Evolutionary conservation across 805 yeast genomes (phyloP), one percentile per base, ranked within the genome.

Genomic region (Pichia nanzhaoensis): DNA sequence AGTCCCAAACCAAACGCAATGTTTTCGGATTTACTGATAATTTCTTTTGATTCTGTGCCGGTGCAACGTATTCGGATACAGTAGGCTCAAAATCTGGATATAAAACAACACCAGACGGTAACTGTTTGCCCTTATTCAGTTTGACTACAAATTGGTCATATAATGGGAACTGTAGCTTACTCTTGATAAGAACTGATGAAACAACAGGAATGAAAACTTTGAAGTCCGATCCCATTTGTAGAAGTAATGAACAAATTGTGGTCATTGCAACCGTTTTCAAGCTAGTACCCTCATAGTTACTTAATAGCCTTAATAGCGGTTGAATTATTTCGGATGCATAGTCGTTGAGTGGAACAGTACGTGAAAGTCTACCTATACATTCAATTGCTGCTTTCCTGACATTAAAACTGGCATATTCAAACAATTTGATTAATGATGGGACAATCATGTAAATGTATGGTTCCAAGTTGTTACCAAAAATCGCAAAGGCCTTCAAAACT

Each of bases 311-410:
- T 7, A 90, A 65, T 12, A 93, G 63, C 1, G 97, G 91, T 54
- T 91, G 97, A 22, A 93, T 77, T 41, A 93, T 84, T 51, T 96
- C 71, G 1, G 96, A 84, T 0, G 96, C 82, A 87, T 89, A 83
- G 53, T 91, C 98, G 46, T 79, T 80, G 45, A 93, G 66, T 49
- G 79, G 75, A 4, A 91, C 82, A 33, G 71, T 75, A 53, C 78
- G 80, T 1, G 95, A 80, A 22, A 93, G 63, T 55, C 84, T 83
- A 0, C 96, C 96, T 36, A 93, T 70, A 0, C 95, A 80, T 39
- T 82, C 82, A 45, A 93, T 81, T 0, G 97, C 89, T 37, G 85
- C 80, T 46, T 74, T 75, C 45, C 87, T 69, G 30, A 91, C 70
- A 14, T 68, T 67, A 1, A 79, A 67, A 1, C 89, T 80, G 1